Conservation (phyloP, 495 filamentous ascomycete species). For the Aspergillus ostianus region DNA sequence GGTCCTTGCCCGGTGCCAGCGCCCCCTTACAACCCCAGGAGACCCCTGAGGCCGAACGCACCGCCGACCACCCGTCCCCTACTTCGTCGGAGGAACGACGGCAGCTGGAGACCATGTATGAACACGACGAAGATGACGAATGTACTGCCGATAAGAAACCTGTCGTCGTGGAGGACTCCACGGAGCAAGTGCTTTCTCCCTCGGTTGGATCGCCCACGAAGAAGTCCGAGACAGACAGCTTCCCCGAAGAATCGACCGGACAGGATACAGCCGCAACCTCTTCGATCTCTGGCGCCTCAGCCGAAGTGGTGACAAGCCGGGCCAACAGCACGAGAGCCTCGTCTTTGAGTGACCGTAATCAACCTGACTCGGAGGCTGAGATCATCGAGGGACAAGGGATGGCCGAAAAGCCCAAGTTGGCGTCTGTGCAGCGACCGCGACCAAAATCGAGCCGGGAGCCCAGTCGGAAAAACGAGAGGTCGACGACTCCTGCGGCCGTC, state of each 20-base stretch:
- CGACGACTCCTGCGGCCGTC: constrained; percentile 23
- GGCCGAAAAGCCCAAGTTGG: constrained; percentile 33
- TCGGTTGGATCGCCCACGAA: constrained; percentile 8
- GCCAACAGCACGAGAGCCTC: constrained; percentile 23
- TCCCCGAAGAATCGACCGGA: constrained; percentile 9
- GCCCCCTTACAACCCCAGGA: constrained; percentile 14
- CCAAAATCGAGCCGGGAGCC: constrained; percentile 33
- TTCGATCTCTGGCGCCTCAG: constrained; percentile 9
- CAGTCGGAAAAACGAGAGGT: constrained; percentile 24
- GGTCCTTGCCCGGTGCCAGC: constrained; percentile 49
- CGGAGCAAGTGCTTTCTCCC: neutral
- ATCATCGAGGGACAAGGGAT: constrained; percentile 39
- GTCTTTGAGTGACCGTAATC: constrained; percentile 21
- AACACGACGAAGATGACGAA: constrained; percentile 37
- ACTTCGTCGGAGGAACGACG: constrained; percentile 32
- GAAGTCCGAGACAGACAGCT: constrained; percentile 12
- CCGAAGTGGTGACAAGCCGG: constrained; percentile 21
- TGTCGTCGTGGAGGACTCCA: neutral
- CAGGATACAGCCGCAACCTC: constrained; percentile 21
- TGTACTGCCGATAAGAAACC: constrained; percentile 1
- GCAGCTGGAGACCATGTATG: constrained; percentile 44
- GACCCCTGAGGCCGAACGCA: constrained; percentile 16
- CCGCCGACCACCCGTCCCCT: constrained; percentile 24
- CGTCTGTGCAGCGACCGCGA: constrained; percentile 35
- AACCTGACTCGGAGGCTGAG: constrained; percentile 24